Conservation (phyloP, 345 rosid species). For the Excoecaria agallocha region DNA sequence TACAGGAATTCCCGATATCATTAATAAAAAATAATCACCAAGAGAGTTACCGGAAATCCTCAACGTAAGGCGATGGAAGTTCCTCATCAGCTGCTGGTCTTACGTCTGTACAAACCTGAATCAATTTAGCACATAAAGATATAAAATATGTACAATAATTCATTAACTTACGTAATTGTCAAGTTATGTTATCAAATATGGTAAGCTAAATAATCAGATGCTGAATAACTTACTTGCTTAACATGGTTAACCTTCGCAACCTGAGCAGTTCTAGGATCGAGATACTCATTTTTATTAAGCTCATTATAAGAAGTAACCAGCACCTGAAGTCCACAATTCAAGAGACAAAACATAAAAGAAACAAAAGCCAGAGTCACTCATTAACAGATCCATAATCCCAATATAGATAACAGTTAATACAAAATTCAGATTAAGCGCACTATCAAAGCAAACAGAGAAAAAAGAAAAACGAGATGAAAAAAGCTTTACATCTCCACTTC, state of each 20-base stretch:
- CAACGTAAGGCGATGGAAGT: constrained; percentile 76
- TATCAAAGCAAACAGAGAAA: background rate
- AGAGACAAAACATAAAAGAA: background rate
- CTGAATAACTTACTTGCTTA: constrained; percentile 62
- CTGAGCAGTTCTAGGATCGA: constrained; percentile 93
- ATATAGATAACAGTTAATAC: background rate
- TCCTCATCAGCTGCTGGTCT: constrained; percentile 94
- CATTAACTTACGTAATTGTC: background rate
- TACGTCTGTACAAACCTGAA: constrained; percentile 85
- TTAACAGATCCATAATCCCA: constrained; percentile 5
- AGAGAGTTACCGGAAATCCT: constrained; percentile 66
- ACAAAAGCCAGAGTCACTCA: background rate
- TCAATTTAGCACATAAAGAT: constrained; percentile 47
- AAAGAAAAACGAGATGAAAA: background rate
- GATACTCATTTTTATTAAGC: constrained; percentile 55
- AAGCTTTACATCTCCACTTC: constrained; percentile 58
- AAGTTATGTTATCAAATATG: background rate
- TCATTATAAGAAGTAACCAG: constrained; percentile 68
- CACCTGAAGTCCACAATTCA: constrained; percentile 42
- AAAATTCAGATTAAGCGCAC: background rate
- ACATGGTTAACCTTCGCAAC: constrained; percentile 86
- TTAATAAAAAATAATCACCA: background rate
- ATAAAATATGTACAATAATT: constrained; percentile 20
- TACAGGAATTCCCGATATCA: background rate
- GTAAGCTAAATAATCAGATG: background rate